A percentile compares a stretch with the other conserved stretches of the same genome.
Conservation (phyloP, 495 filamentous ascomycete species). For the Trichoderma gamsii region DNA sequence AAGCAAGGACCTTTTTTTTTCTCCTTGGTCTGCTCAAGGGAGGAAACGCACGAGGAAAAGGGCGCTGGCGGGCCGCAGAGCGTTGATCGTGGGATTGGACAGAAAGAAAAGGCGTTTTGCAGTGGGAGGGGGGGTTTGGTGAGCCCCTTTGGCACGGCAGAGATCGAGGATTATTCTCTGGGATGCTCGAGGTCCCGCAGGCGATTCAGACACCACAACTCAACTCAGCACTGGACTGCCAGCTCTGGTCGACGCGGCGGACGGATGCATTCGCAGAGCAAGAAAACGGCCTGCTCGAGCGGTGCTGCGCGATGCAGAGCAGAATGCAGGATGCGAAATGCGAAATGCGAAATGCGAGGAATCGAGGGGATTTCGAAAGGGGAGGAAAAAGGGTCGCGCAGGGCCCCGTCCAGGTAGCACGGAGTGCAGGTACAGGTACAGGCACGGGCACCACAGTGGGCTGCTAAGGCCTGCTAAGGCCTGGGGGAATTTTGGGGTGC, state of each 20-base stretch:
- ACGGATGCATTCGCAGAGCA: constrained; percentile 7
- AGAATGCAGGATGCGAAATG: background rate
- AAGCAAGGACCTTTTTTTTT: background rate
- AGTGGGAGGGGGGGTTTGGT: constrained; percentile 1
- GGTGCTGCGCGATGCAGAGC: background rate
- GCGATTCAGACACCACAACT: constrained; percentile 1
- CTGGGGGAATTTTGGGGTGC: constrained; percentile 2
- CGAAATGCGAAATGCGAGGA: background rate
- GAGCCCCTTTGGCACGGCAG: constrained; percentile 8
- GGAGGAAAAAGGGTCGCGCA: constrained; percentile 13
- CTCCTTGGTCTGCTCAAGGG: background rate
- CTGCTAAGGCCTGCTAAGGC: background rate
- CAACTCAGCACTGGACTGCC: constrained; percentile 12
- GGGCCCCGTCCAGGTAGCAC: background rate
- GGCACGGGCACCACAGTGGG: background rate
- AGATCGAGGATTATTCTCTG: background rate
- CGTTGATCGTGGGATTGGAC: background rate
- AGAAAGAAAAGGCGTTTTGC: background rate
- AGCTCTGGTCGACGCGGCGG: constrained; percentile 3
- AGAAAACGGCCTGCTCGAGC: background rate
- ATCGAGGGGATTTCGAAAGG: constrained; percentile 9
- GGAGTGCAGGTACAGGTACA: background rate
- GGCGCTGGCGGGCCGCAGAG: background rate
- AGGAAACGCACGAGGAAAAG: background rate
- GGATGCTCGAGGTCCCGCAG: constrained; percentile 2